Evolutionary conservation across 176 grass and related monocot genomes (phyloP).

Genomic region (Luzula sylvatica): DNA sequence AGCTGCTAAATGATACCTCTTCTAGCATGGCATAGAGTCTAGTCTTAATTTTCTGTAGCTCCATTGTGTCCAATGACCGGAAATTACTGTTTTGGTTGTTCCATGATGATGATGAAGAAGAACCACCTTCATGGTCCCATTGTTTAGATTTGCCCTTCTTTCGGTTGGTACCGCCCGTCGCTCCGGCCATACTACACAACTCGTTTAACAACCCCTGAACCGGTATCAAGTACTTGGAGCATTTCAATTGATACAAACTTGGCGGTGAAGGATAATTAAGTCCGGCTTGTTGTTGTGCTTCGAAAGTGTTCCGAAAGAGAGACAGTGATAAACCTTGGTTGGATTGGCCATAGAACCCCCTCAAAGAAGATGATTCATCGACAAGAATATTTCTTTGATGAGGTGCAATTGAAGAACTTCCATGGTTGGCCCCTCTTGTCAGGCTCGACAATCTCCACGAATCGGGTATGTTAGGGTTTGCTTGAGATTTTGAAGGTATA

Average conservation of each 20-base stretch:
- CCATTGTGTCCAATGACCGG: constrained; percentile 53
- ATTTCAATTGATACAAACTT: constrained; percentile 26
- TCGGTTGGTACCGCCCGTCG: constrained; percentile 20
- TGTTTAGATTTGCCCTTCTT: constrained; percentile 9
- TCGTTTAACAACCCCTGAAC: constrained; percentile 72
- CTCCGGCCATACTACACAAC: constrained; percentile 52
- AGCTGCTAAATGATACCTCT: constrained; percentile 41
- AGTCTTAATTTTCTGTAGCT: constrained; percentile 76
- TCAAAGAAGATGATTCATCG: constrained; percentile 35
- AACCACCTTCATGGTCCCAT: constrained; percentile 28
- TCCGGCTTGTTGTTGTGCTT: constrained; percentile 17
- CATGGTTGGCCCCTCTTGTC: constrained; percentile 19
- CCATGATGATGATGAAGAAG: constrained; percentile 47
- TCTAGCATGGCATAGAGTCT: constrained; percentile 85
- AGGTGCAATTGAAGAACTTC: constrained; percentile 24
- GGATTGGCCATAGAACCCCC: constrained; percentile 27
- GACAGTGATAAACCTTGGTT: constrained; percentile 27
- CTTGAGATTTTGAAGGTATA: constrained; percentile 29
- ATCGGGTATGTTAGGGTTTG: constrained; percentile 1
- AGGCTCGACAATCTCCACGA: constrained; percentile 14
- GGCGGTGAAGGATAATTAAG: constrained; percentile 22
- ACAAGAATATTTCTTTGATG: constrained; percentile 18
- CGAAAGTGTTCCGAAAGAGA: constrained; percentile 22
- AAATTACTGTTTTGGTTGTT: constrained; percentile 37
- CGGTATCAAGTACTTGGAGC: constrained; percentile 61